phyloP scores from a whole-genome alignment of 23 red algal species.

The Gracilaria caudata region DNA sequence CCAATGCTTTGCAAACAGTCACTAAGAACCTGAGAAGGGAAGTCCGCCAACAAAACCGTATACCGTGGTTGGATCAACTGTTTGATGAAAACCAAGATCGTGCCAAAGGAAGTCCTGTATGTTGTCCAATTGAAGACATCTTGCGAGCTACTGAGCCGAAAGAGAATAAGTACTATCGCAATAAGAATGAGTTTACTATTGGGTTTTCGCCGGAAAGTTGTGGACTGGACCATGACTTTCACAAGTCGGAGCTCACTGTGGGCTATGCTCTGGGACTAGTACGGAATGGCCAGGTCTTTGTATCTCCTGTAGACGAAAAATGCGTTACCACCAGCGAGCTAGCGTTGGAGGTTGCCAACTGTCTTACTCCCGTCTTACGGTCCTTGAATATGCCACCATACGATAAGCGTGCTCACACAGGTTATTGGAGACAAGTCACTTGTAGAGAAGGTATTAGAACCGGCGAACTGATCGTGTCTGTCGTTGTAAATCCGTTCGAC shows the following conservation, averaged over 20 bases:
- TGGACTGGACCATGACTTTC: slow-evolving; percentile 29
- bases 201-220: slow-evolving; percentile 52
- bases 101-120: slow-evolving; percentile 30
- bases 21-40: slow-evolving; percentile 58
- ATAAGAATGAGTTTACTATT: slow-evolving; percentile 97
- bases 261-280: slow-evolving; percentile 83
- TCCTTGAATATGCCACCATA: slow-evolving; percentile 46
- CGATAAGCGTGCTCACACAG: slow-evolving; percentile 66
- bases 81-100: not conserved
- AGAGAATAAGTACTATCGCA: slow-evolving; percentile 76
- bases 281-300: slow-evolving; percentile 68
- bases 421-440: slow-evolving; percentile 82
- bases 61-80: slow-evolving; percentile 52
- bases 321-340: slow-evolving; percentile 72
- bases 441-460: slow-evolving; percentile 67
- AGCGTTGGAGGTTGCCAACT: slow-evolving; percentile 54
- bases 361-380: slow-evolving; percentile 54
- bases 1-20: slow-evolving; percentile 60
- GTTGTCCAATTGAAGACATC: slow-evolving; percentile 33
- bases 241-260: slow-evolving; percentile 52
- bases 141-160: slow-evolving; percentile 14
- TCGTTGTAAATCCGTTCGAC: slow-evolving; percentile 68
- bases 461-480: slow-evolving; percentile 48
- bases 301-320: slow-evolving; percentile 46
- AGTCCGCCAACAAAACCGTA: not conserved